These are phyloP conservation scores for Penicillium alfredii DNA, from an alignment of 495 filamentous ascomycete genomes.

Conservation along the genomic window DNA sequence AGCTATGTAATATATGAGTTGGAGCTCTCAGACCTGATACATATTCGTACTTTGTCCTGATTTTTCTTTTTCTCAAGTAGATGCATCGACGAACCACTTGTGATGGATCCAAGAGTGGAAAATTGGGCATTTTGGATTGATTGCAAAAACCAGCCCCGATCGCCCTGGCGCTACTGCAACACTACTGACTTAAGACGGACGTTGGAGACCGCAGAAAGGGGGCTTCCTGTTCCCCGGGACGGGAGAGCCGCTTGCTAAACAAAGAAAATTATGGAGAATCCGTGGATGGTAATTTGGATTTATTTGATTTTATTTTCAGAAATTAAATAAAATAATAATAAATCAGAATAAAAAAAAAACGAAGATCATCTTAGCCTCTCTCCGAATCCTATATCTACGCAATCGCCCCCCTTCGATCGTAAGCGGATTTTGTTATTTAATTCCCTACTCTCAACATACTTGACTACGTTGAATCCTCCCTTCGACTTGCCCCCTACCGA, in stretches of 20 bases:
- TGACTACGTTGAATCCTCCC: too few relatives aligned
- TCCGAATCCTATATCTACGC: slow-evolving; percentile 29
- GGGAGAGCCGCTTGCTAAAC: slow-evolving; percentile 3
- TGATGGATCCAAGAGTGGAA: background rate
- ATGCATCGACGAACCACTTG: too few relatives aligned
- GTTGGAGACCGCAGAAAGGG: background rate
- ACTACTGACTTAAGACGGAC: background rate
- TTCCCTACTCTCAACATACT: slow-evolving; percentile 18
- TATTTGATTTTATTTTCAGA: background rate
- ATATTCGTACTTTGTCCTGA: slow-evolving; percentile 2
- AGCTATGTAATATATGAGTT: too few relatives aligned
- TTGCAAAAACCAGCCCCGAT: background rate
- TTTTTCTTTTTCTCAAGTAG: slow-evolving; percentile 10
- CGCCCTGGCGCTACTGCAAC: background rate
- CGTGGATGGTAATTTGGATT: background rate
- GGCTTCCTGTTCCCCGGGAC: slow-evolving; percentile 1
- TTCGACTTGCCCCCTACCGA: slow-evolving; percentile 13
- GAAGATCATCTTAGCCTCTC: slow-evolving; percentile 10
- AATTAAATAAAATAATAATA: slow-evolving; percentile 12
- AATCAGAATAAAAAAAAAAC: slow-evolving; percentile 12
- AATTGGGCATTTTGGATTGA: background rate
- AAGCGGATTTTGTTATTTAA: slow-evolving; percentile 22
- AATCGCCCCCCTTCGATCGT: slow-evolving; percentile 16
- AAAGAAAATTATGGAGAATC: background rate
- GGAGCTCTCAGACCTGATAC: too few relatives aligned